Evolutionary conservation across 2,329 filamentous ascomycete genomes (phyloP).

Genomic region (Emydomyces testavorans): DNA sequence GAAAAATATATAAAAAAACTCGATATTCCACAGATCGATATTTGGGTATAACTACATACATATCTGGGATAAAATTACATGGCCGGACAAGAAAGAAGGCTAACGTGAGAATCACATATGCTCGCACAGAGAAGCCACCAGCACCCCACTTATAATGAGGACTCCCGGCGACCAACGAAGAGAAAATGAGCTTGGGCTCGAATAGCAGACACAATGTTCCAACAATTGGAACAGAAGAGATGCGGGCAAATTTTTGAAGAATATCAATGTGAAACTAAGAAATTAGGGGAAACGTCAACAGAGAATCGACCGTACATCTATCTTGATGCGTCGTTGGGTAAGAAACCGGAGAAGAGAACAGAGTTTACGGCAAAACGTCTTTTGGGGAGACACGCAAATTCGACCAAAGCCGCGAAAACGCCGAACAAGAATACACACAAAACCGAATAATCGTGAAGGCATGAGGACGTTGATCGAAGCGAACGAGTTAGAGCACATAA

Average conservation of each 20-base stretch:
- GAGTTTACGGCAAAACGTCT: background rate
- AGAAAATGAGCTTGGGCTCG: background rate
- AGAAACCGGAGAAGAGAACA: background rate
- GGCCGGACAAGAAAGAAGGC: background rate
- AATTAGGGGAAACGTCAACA: background rate
- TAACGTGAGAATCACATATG: background rate
- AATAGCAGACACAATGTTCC: background rate
- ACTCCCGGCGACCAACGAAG: background rate
- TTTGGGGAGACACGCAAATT: background rate
- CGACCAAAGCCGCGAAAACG: slow-evolving; percentile 7
- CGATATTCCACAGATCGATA: slow-evolving; percentile 3
- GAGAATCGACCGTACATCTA: background rate
- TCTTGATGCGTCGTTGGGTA: background rate
- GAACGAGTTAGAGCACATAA: background rate
- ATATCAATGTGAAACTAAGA: background rate
- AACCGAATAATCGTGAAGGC: slow-evolving; percentile 8
- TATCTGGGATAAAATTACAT: slow-evolving; percentile 1
- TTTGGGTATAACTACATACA: slow-evolving; percentile 10
- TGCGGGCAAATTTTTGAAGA: background rate
- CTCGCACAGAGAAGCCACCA: background rate
- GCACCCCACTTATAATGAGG: background rate
- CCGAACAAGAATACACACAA: background rate
- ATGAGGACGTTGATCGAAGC: slow-evolving; percentile 5
- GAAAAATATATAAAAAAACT: background rate
- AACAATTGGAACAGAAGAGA: background rate